These are phyloP conservation scores for Talaromyces piceae DNA, from an alignment of 2,329 filamentous ascomycete genomes.

Conservation along the genomic window DNA sequence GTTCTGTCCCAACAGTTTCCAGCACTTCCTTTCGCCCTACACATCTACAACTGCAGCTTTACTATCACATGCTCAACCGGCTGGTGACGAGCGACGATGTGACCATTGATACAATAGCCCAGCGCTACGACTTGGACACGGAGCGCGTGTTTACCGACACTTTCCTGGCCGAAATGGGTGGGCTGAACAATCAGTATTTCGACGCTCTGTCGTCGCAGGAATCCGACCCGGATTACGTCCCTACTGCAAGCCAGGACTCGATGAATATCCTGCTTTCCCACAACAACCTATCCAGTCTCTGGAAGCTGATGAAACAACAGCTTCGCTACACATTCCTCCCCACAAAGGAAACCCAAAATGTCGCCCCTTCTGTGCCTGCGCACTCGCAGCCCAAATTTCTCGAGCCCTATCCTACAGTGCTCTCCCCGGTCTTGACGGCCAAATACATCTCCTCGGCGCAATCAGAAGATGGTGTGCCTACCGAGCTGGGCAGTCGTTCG, in stretches of 20 bases:
- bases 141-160: conserved; percentile 63
- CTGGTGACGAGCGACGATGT: conserved; percentile 62
- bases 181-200: conserved; percentile 60
- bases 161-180: conserved; percentile 69
- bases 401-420: conserved; percentile 30
- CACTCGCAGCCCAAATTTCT: conserved; percentile 27
- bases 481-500: conserved; percentile 47
- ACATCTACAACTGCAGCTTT: conserved; percentile 81
- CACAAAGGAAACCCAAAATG: conserved; percentile 8
- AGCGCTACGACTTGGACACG: conserved; percentile 62
- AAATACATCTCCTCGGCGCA: conserved; percentile 33
- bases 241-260: conserved; percentile 34
- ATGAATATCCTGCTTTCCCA: conserved; percentile 49
- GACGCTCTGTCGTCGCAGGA: conserved; percentile 34
- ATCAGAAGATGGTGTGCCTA: conserved; percentile 9
- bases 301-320: conserved; percentile 57
- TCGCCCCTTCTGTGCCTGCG: conserved; percentile 25
- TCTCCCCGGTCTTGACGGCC: conserved; percentile 40
- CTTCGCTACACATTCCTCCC: conserved; percentile 46
- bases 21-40: conserved; percentile 64
- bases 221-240: conserved; percentile 20
- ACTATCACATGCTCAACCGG: conserved; percentile 73
- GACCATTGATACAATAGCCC: conserved; percentile 60
- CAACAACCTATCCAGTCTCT: conserved; percentile 54
- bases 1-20: conserved; percentile 51